Conservation (phyloP, 108 stramenopile species). For the Schizochytrium sp. region DNA sequence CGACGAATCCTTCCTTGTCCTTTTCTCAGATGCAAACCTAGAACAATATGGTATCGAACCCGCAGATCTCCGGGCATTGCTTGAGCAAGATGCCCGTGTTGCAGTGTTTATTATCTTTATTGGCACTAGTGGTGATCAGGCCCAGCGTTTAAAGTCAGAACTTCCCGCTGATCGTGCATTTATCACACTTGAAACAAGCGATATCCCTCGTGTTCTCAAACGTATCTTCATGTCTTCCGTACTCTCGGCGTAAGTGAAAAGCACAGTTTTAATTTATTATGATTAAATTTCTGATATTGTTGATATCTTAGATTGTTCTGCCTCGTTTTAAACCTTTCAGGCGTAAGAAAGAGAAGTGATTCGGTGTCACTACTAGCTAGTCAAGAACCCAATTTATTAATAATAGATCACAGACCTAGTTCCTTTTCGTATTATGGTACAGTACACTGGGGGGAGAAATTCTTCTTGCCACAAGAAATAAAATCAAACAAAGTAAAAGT, state of each 20-base stretch:
- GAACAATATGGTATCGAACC: conserved; percentile 85
- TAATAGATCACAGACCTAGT: background rate
- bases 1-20: conserved; percentile 76
- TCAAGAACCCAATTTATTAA: no score
- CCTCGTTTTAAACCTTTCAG: no score
- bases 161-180: conserved; percentile 52
- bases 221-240: conserved; percentile 44
- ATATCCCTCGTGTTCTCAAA: conserved; percentile 52
- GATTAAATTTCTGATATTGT: no score
- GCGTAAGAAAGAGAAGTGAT: no score
- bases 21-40: conserved; percentile 87
- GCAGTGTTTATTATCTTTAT: conserved; percentile 49
- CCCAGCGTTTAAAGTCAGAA: conserved; percentile 28
- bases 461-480: background rate
- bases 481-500: background rate
- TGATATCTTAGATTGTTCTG: no score
- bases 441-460: background rate
- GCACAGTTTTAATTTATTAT: background rate
- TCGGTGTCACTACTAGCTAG: no score
- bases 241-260: background rate
- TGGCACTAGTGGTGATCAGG: conserved; percentile 51
- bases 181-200: conserved; percentile 33
- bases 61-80: background rate
- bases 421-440: background rate
- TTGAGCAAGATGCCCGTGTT: conserved; percentile 33